Base-by-base conservation (phyloP, 495 filamentous ascomycete genomes). In the Aspergillus diversus region DNA sequence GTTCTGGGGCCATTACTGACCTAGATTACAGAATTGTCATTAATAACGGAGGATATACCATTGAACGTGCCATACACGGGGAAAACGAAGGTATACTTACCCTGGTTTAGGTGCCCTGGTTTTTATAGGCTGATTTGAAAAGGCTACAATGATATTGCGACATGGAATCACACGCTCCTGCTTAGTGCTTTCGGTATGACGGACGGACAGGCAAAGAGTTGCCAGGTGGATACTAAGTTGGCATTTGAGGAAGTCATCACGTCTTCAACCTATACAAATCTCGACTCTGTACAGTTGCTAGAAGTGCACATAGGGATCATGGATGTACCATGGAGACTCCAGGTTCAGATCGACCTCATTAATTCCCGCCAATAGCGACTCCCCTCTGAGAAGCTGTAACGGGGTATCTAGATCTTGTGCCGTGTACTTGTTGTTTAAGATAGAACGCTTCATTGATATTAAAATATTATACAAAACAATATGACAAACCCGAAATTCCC, bases 41-140 rank as follows among this genome's bases (percentile, higher is more conserved):
- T 64, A 87, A 88, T 73, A 92, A 92, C 66, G 84, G 87, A n/a
- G 89, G 89, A 9, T 92, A 84, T 75, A 90, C 89, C 2, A 91
- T 91, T 65, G 89, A 92, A 77, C 84, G 89, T 32, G 85, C 79
- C 57, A 92, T 92, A 66, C 88, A 92, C 71, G 89, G 89, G 50
- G 84, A 88, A 76, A 76, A 90, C n/a, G 84, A 82, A 37, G 55
- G 55, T 57, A 47, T 2, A 7, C 21, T 5, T 8, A n/a, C 17
- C 21, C 21, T 27, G 2, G 21, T 27, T 2, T 2, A 27, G 2
- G 2, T 2, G 21, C 21, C 21, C 21, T 2, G 1, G 21, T 27
- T 27, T 2, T 27, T 27, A 27, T 27, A 27, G 21, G 21, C 2
- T 27, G 21, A 27, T 2, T 27, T 27, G 16, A 4, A 5, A 3